Evolutionary conservation across 2,329 filamentous ascomycete species (phyloP).

Genomic region (Colletotrichum musae): DNA sequence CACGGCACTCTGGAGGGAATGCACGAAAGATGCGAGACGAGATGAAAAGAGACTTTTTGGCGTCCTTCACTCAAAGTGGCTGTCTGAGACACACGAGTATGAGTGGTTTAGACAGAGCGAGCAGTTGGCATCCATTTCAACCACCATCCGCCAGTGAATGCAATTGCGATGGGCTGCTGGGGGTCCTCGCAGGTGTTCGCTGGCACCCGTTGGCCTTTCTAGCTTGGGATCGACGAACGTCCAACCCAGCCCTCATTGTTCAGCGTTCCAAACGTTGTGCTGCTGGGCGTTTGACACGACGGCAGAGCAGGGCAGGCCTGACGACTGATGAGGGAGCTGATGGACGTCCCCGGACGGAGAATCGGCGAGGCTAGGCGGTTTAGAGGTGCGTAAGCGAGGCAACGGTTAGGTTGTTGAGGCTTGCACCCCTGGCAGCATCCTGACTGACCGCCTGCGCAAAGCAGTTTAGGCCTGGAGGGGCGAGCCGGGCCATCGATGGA

Average conservation of each 20-base stretch:
- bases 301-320: not conserved
- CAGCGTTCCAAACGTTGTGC: slow-evolving; percentile 27
- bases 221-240: slow-evolving; percentile 9
- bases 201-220: not conserved
- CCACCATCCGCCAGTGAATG: slow-evolving; percentile 2
- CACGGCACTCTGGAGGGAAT: slow-evolving; percentile 20
- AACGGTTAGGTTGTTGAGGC: slow-evolving; percentile 41
- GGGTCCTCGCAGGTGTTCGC: not conserved
- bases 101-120: slow-evolving; percentile 22
- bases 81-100: slow-evolving; percentile 33
- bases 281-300: slow-evolving; percentile 1
- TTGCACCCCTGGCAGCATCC: slow-evolving; percentile 30
- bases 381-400: slow-evolving; percentile 39
- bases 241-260: slow-evolving; percentile 9
- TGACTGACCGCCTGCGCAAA: slow-evolving; percentile 36
- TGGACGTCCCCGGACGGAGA: slow-evolving; percentile 38
- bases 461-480: slow-evolving; percentile 19
- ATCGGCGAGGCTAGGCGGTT: slow-evolving; percentile 39
- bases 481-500: slow-evolving; percentile 16
- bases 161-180: not conserved
- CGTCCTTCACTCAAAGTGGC: slow-evolving; percentile 16
- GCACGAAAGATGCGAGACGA: slow-evolving; percentile 12
- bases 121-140: slow-evolving; percentile 16
- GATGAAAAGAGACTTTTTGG: slow-evolving; percentile 22
- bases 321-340: slow-evolving; percentile 23